Base-by-base conservation (phyloP, 1,284 basidiomycete species). In the Cryptococcus wingfieldii region DNA sequence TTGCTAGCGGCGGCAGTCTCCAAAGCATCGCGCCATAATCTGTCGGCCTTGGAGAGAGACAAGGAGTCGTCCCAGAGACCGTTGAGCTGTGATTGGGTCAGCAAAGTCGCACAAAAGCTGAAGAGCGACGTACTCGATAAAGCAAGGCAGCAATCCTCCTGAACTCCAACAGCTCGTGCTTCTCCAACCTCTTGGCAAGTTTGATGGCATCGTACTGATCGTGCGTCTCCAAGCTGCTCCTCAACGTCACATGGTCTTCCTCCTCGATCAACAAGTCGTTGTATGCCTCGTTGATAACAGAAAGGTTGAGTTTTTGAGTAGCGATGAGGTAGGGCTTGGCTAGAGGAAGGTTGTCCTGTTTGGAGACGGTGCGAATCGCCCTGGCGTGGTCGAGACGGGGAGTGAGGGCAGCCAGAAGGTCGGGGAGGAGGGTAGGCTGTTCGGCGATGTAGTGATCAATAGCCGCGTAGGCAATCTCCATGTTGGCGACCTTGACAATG, bases 211-310 rank as follows among this genome's bases (percentile, higher is more conserved):
- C 91, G 81, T 97, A 98, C 79, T 96, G 97, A 78, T 98, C 93
- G 70, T 95, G 94, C 74, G 90, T 92, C 77, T 98, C 94, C 61
- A 98, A 92, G 23, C 90, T 93, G 71, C 92, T 92, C 13, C 96
- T 86, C 9, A 98, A 83, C 1, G 94, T 97, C 77, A 95, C 92
- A 80, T 92, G 93, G 76, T 98, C 95, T 77, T 98, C 96, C 77
- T 99, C 96, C 77, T 99, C 96, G 61, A 98, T 98, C 54, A 98
- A 81, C 37, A 98, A 80, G 68, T 93, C 90, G 72, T 98, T 96
- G 80, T 95, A 97, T 4, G 94, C 94, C 64, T 96, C 92, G 72
- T 98, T 99, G 70, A 99, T 92, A 18, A 93, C 90, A 68, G 94
- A 89, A 49, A 98, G 84, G 77, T 98, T 98, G 70, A 95, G 83